Percentiles rank a stretch among this genome's conserved stretches.
phyloP scores from a whole-genome alignment of 2,329 filamentous ascomycete genomes.

The Aspergillus caelatus region DNA sequence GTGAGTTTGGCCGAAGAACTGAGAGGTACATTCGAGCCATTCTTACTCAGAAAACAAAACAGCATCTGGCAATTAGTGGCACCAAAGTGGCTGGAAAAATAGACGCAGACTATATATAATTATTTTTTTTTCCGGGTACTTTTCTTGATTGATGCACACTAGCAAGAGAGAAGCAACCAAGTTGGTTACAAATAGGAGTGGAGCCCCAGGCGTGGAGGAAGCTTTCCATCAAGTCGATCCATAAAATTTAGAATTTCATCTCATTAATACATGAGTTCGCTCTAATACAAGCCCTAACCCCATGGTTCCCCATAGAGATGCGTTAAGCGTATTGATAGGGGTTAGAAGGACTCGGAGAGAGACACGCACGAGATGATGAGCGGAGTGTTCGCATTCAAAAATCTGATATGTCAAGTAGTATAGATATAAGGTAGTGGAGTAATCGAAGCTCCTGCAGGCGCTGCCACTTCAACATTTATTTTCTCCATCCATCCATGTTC shows the following conservation, averaged over 20 bases:
- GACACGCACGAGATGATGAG: neutral
- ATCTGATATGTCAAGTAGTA: neutral
- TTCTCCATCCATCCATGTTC: neutral
- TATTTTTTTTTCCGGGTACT: no score
- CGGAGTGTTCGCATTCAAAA: neutral
- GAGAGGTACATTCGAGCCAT: no score
- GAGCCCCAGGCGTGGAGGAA: no score
- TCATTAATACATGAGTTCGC: neutral
- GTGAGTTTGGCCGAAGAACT: no score
- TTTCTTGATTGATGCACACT: no score
- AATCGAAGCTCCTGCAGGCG: neutral
- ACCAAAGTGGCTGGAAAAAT: no score
- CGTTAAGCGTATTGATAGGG: neutral
- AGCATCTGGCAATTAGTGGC: no score
- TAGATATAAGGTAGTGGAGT: conserved; percentile 1
- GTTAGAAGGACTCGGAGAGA: neutral
- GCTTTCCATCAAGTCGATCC: neutral
- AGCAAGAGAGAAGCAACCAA: no score
- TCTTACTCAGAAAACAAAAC: no score
- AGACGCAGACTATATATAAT: no score
- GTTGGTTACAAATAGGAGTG: no score
- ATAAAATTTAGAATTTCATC: neutral
- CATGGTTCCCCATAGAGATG: neutral
- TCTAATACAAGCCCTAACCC: neutral
- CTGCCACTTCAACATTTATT: neutral